Conservation (phyloP, 2,329 filamentous ascomycete genomes). For the Penicillium decumbens region DNA sequence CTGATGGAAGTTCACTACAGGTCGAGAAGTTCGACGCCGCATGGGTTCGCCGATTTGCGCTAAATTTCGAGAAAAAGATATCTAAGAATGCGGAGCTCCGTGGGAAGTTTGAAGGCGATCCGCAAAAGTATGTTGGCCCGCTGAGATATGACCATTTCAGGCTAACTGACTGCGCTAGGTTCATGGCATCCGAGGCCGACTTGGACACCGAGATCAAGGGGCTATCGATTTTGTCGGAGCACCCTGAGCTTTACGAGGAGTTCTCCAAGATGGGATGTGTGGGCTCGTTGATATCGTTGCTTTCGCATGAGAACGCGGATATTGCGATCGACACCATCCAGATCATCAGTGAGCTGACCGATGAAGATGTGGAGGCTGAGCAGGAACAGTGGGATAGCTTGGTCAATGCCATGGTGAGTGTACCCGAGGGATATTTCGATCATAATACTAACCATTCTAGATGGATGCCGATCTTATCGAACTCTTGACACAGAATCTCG, state of each 20-base stretch:
- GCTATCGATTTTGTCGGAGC: conserved; percentile 79
- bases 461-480: conserved; percentile 43
- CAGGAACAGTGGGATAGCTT: conserved; percentile 76
- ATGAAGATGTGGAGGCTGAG: conserved; percentile 81
- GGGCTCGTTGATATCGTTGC: conserved; percentile 68
- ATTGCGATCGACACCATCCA: conserved; percentile 89
- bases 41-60: conserved; percentile 76
- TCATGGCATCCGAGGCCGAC: conserved; percentile 82
- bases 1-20: conserved; percentile 25
- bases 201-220: conserved; percentile 83
- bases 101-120: conserved; percentile 74
- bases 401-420: conserved; percentile 56
- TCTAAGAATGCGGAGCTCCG: conserved; percentile 85
- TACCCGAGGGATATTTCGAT: too few relatives aligned
- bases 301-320: conserved; percentile 95
- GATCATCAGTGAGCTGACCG: conserved; percentile 83
- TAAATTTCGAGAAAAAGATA: conserved; percentile 86
- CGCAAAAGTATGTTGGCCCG: conserved; percentile 56
- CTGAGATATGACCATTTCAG: background rate
- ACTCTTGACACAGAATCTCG: conserved; percentile 55
- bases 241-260: conserved; percentile 75
- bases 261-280: conserved; percentile 72
- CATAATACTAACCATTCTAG: conserved; percentile 20
- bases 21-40: conserved; percentile 74
- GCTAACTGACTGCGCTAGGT: conserved; percentile 32